Percentiles rank a stretch among this genome's conserved stretches.
These are phyloP conservation scores for Diutina rugosa DNA, from an alignment of 1,139 yeast genomes.

Conservation along the genomic window DNA sequence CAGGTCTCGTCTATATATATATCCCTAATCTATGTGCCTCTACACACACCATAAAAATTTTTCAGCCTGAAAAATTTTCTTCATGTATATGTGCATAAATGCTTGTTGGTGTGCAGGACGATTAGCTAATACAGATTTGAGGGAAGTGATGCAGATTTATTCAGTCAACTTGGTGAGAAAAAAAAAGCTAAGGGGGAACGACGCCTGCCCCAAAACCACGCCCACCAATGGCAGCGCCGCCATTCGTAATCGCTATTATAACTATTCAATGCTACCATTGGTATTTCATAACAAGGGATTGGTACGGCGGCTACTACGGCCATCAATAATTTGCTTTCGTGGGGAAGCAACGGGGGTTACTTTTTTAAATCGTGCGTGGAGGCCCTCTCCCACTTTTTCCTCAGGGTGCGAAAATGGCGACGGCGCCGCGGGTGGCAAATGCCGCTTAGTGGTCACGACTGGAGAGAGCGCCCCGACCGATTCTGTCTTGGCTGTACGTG, in stretches of 20 bases:
- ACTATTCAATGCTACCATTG: no score
- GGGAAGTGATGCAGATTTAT: background rate
- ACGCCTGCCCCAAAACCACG: background rate
- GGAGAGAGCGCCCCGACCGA: background rate
- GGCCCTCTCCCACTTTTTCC: background rate
- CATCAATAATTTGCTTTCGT: background rate
- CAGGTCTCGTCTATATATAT: conserved; percentile 1
- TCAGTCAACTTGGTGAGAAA: background rate
- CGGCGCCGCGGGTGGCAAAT: background rate
- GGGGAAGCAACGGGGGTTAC: background rate
- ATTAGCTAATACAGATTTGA: background rate
- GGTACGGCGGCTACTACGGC: background rate
- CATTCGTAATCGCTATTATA: background rate
- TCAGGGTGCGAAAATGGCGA: background rate
- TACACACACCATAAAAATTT: background rate
- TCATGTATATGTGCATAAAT: background rate
- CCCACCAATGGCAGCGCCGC: background rate
- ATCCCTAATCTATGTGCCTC: background rate
- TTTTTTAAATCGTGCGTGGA: background rate
- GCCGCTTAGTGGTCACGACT: background rate
- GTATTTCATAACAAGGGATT: background rate
- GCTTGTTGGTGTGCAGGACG: background rate
- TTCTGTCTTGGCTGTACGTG: background rate
- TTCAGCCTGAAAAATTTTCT: background rate
- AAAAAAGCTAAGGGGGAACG: background rate